Evolutionary conservation across 345 rosid genomes (phyloP).

Genomic region (Raphanus sativus): DNA sequence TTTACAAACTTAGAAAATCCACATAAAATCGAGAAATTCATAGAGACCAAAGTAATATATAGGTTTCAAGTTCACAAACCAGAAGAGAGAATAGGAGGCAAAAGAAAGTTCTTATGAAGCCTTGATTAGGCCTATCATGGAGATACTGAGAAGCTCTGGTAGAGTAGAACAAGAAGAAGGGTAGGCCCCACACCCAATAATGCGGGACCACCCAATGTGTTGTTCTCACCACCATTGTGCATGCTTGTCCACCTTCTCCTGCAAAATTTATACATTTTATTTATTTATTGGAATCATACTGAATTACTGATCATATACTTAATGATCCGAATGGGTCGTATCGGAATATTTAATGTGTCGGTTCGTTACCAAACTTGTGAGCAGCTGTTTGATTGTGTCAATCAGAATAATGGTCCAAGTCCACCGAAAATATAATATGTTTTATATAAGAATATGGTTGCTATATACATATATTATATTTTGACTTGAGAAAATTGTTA

Average conservation of each 20-base stretch:
- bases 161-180: constrained; percentile 82
- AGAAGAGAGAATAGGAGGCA: constrained; percentile 61
- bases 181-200: constrained; percentile 87
- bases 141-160: constrained; percentile 80
- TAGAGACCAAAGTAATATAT: neutral
- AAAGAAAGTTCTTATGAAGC: constrained; percentile 49
- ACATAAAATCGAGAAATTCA: neutral
- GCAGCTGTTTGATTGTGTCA: constrained; percentile 12
- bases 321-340: neutral
- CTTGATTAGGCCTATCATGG: constrained; percentile 74
- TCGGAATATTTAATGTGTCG: neutral
- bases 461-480: neutral
- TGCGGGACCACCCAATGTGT: constrained; percentile 85
- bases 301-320: neutral
- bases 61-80: constrained; percentile 39
- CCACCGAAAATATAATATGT: constrained; percentile 4
- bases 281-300: constrained; percentile 18
- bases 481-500: constrained; percentile 15
- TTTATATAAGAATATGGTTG: neutral
- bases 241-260: constrained; percentile 64
- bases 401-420: constrained; percentile 15
- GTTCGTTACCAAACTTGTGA: constrained; percentile 7
- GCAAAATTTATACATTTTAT: neutral
- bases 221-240: constrained; percentile 79
- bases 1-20: neutral